A percentile compares a stretch with the other conserved stretches of the same genome.
Conservation (phyloP, 148 eudicot genomes). For the Chenopodium album region DNA sequence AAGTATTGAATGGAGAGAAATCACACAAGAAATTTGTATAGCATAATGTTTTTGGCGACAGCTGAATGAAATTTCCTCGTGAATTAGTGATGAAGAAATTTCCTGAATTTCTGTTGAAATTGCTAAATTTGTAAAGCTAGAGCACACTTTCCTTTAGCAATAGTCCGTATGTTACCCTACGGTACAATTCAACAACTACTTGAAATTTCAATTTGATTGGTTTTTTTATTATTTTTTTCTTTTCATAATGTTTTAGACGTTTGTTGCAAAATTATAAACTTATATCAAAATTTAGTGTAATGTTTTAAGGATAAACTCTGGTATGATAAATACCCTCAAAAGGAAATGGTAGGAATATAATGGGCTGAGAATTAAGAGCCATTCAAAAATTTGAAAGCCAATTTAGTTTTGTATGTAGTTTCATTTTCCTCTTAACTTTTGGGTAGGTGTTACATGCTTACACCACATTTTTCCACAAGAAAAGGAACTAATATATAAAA, state of each 20-base stretch:
- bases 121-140: not conserved
- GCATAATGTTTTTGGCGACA: not conserved
- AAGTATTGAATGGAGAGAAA: too few relatives aligned
- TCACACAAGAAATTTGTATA: not conserved
- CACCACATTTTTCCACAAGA: too few relatives aligned
- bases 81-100: not conserved
- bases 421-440: constrained; percentile 12
- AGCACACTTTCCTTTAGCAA: not conserved
- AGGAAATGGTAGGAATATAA: not conserved
- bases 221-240: not conserved
- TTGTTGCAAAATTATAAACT: not conserved
- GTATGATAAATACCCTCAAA: not conserved
- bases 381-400: constrained; percentile 23
- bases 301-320: not conserved
- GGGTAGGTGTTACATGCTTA: not conserved
- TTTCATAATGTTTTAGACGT: not conserved
- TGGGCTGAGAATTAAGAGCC: constrained; percentile 6
- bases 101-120: not conserved
- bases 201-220: not conserved
- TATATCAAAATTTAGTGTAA: not conserved
- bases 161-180: not conserved
- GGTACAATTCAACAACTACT: not conserved
- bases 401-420: constrained; percentile 16
- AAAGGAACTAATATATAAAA: not conserved
- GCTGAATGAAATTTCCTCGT: not conserved